Conservation (phyloP, 2,329 filamentous ascomycete genomes). For the Aureobasidium leucospermi region DNA sequence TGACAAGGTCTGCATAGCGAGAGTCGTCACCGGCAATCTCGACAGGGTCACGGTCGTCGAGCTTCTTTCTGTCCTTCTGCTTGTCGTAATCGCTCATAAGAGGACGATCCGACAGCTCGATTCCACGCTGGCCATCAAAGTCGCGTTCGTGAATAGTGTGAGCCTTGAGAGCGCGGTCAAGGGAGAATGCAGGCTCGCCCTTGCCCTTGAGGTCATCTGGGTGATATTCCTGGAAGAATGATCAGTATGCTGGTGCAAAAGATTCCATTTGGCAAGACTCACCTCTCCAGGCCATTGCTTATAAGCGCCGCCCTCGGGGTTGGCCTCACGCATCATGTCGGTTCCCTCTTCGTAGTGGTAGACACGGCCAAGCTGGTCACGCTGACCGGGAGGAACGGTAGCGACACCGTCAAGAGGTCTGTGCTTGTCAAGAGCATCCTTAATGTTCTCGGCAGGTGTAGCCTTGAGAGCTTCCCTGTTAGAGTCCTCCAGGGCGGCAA, state of each 20-base stretch:
- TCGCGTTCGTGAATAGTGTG: conserved; percentile 38
- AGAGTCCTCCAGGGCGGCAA: conserved; percentile 66
- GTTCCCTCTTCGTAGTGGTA: conserved; percentile 81
- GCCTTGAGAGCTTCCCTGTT: conserved; percentile 73
- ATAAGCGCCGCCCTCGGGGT: conserved; percentile 65
- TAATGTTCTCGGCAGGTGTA: conserved; percentile 69
- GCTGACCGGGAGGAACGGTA: conserved; percentile 63
- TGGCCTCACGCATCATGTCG: conserved; percentile 70
- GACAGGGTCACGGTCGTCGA: conserved; percentile 26
- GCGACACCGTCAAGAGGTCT: conserved; percentile 77
- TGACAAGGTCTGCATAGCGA: conserved; percentile 26
- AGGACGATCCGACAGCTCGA: conserved; percentile 37
- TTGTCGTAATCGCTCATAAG: conserved; percentile 31
- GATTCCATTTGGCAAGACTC: conserved; percentile 35
- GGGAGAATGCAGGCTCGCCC: conserved; percentile 66
- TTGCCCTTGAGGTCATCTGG: conserved; percentile 77
- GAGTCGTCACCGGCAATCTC: conserved; percentile 27
- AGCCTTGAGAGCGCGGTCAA: conserved; percentile 60
- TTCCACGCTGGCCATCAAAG: conserved; percentile 28
- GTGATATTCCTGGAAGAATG: conserved; percentile 48
- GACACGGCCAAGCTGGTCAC: conserved; percentile 59
- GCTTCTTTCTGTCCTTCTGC: conserved; percentile 21
- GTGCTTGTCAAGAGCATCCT: conserved; percentile 64
- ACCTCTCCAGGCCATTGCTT: conserved; percentile 68
- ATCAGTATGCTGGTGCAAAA: background rate